Base-by-base conservation (phyloP, 106 monocot species). In the Agapanthus africanus region DNA sequence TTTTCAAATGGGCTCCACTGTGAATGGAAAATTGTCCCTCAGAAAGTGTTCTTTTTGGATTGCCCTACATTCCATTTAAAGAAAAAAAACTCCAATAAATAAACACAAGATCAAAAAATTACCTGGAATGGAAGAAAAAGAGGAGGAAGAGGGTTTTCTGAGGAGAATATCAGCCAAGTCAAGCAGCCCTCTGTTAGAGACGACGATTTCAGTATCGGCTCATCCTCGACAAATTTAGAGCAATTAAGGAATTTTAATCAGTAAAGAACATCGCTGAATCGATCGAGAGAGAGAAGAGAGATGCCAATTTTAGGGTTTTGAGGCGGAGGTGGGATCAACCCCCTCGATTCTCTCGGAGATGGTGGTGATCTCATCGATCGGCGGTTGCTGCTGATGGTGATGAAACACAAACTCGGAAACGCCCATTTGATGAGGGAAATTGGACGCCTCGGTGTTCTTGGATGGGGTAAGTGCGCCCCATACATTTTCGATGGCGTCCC, bases 111-210 rank as follows among this genome's bases (percentile, higher is more conserved):
- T 18, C 27, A 25, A 40, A 42, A 60, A 28, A 28, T 47, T 15
- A 50, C 73, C 80, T 59, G 74, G 46, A 76, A 67, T 26, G 30
- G 82, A 75, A 40, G 73, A 67, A 36, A n/a, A n/a, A n/a, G n/a
- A n/a, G n/a, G n/a, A n/a, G n/a, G n/a, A n/a, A n/a, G n/a, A n/a
- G n/a, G n/a, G 34, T 37, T 88, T 95, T 77, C 78, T 74, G 25
- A 91, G 61, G 62, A 91, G 81, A 37, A 95, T 91, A 63, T 95
- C 95, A n/a, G n/a, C n/a, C n/a, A n/a, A 11, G 88, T 80, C 50
- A 95, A 70, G 71, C 77, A 79, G 70, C 77, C 62, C 68, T 95
- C 95, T 27, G 74, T 42, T 8, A 71, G 81, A 16, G 81, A 69
- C 26, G 71, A 67, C 19, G 79, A 79, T 63, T 72, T 79, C 68